Evolutionary conservation across 176 grass and related monocot genomes (phyloP).

Genomic region (Triticum monococcum): DNA sequence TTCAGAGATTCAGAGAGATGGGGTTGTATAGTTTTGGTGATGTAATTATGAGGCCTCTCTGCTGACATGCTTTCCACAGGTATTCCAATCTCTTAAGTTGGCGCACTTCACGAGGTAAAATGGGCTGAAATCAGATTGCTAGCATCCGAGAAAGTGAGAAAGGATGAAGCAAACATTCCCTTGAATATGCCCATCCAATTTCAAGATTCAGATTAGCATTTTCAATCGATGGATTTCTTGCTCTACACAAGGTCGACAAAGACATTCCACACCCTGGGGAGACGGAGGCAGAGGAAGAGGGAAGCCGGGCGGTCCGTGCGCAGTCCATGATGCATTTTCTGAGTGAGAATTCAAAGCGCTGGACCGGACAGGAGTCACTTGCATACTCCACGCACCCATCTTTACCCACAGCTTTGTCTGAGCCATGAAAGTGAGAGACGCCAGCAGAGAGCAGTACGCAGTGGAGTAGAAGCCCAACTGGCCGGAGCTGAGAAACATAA

Average conservation of each 20-base stretch:
- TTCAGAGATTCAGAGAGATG: not conserved
- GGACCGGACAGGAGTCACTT: constrained; percentile 24
- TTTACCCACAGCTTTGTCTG: constrained; percentile 2
- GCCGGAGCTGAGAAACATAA: constrained; percentile 27
- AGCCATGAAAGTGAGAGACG: constrained; percentile 26
- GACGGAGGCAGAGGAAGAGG: not conserved
- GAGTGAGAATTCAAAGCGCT: constrained; percentile 38
- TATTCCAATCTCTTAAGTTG: not conserved
- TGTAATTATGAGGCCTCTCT: constrained; percentile 22
- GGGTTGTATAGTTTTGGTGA: constrained; percentile 17
- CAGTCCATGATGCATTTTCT: constrained; percentile 39
- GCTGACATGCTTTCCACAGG: constrained; percentile 18
- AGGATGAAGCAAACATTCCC: not conserved
- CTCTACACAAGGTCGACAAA: not conserved
- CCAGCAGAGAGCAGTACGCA: constrained; percentile 3
- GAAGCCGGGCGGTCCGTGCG: not conserved
- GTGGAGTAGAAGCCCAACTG: constrained; percentile 14
- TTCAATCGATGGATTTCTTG: not conserved
- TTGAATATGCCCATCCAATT: not conserved
- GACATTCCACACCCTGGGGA: constrained; percentile 35
- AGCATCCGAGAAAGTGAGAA: not conserved
- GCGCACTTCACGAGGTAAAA: constrained; percentile 3
- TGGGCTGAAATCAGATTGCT: not conserved
- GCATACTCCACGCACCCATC: not conserved
- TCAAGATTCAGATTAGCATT: not conserved